Conservation (phyloP, 768 basidiomycete species). For the Calocybe cyanea region DNA sequence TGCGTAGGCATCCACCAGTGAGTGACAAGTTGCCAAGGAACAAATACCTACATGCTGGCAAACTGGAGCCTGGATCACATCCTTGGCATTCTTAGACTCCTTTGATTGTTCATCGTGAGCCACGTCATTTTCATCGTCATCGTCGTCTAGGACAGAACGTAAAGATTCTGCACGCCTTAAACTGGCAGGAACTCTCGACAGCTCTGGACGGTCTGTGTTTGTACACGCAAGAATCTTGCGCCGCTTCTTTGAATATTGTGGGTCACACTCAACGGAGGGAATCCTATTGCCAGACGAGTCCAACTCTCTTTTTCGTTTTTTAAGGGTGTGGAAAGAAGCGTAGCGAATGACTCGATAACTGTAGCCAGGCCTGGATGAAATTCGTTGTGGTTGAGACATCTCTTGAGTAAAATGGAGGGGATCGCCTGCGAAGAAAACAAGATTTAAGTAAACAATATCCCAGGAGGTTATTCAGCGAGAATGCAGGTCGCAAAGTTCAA, state of each 20-base stretch:
- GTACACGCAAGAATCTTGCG: slow-evolving; percentile 7
- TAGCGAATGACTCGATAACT: slow-evolving; percentile 2
- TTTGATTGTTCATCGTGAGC: background rate
- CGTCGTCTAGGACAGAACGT: slow-evolving; percentile 24
- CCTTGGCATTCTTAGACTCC: background rate
- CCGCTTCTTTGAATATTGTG: slow-evolving; percentile 1
- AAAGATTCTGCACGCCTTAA: slow-evolving; percentile 37
- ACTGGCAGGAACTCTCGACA: slow-evolving; percentile 34
- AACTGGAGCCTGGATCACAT: background rate
- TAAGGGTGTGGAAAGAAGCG: background rate
- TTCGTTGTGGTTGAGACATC: no score
- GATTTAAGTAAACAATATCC: no score
- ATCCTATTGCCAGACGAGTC: background rate
- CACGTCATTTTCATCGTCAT: slow-evolving; percentile 7
- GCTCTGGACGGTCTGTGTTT: slow-evolving; percentile 5
- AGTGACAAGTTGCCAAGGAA: background rate
- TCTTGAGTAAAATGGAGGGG: no score
- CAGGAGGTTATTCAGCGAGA: no score
- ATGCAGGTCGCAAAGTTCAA: no score
- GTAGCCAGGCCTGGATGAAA: background rate
- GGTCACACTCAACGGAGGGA: background rate
- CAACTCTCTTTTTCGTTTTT: background rate
- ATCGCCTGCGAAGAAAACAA: no score
- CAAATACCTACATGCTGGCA: background rate
- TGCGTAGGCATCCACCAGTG: background rate